Conservation (phyloP, 805 yeast species). For the Myxozyma neotropica region DNA sequence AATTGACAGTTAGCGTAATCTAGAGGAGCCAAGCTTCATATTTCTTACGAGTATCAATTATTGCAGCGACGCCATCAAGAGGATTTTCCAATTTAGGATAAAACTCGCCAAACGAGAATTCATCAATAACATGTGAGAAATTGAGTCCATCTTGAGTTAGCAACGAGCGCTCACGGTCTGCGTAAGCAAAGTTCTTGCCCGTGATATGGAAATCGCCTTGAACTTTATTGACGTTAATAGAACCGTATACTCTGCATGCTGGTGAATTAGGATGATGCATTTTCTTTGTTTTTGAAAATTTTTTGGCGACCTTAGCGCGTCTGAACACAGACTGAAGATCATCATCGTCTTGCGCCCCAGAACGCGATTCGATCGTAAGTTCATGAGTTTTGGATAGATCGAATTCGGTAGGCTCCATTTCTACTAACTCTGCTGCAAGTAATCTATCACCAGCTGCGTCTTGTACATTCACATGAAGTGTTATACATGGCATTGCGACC, state of each 20-base stretch:
- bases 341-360: constrained; percentile 14
- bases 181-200: constrained; percentile 69
- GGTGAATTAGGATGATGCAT: constrained; percentile 43
- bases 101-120: constrained; percentile 87
- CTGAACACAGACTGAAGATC: constrained; percentile 25
- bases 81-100: constrained; percentile 86
- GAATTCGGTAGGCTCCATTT: constrained; percentile 57
- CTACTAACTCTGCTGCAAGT: constrained; percentile 73
- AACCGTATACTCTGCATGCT: constrained; percentile 85
- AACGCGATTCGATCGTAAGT: constrained; percentile 25
- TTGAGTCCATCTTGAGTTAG: constrained; percentile 50
- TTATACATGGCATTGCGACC: constrained; percentile 82
- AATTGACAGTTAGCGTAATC: too few species aligned
- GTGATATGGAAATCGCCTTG: constrained; percentile 84
- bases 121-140: constrained; percentile 82
- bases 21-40: too few species aligned
- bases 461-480: constrained; percentile 69
- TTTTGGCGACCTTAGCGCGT: constrained; percentile 27
- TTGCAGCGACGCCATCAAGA: constrained; percentile 72
- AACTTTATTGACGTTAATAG: constrained; percentile 81
- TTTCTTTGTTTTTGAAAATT: constrained; percentile 22
- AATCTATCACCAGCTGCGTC: constrained; percentile 79
- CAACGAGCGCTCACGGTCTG: constrained; percentile 39
- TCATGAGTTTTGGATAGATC: constrained; percentile 28
- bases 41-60: constrained; percentile 49